These are phyloP conservation scores for Solanum hybrid DNA, from an alignment of 305 asterid species.

Conservation along the genomic window DNA sequence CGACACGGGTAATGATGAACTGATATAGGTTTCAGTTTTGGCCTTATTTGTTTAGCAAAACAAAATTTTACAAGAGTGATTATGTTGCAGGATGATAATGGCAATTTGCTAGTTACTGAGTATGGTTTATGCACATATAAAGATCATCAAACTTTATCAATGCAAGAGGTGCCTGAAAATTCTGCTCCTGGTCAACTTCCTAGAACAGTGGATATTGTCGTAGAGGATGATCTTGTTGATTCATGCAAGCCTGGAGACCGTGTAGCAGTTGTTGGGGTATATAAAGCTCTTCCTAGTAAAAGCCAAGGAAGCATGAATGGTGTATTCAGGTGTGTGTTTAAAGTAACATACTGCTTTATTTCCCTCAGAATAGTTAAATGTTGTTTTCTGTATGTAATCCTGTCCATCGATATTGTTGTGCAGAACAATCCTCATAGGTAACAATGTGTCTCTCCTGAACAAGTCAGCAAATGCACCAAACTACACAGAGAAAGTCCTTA, in stretches of 20 bases:
- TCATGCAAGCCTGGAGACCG: constrained; percentile 98
- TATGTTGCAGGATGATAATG: constrained; percentile 71
- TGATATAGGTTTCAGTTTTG: not conserved
- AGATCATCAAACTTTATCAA: constrained; percentile 88
- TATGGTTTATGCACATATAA: constrained; percentile 78
- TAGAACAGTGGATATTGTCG: constrained; percentile 76
- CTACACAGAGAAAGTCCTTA: constrained; percentile 69
- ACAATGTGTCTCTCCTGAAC: constrained; percentile 84
- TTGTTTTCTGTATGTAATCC: not conserved
- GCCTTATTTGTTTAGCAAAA: not conserved
- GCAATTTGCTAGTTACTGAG: constrained; percentile 91
- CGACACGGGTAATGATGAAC: constrained; percentile 60
- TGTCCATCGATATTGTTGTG: constrained; percentile 8
- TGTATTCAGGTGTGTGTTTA: constrained; percentile 63
- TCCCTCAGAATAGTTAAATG: not conserved
- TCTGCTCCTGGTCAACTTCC: constrained; percentile 99
- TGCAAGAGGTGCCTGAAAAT: constrained; percentile 98
- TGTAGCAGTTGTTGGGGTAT: constrained; percentile 86
- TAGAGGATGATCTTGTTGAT: constrained; percentile 95
- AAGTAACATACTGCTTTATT: not conserved
- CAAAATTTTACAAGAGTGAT: not conserved
- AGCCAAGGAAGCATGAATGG: constrained; percentile 95
- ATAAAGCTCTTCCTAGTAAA: constrained; percentile 86
- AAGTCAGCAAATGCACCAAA: constrained; percentile 69
- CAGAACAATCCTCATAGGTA: constrained; percentile 92